Base-by-base conservation (phyloP, 805 yeast species). In the Cyberlindnera lachancei region DNA sequence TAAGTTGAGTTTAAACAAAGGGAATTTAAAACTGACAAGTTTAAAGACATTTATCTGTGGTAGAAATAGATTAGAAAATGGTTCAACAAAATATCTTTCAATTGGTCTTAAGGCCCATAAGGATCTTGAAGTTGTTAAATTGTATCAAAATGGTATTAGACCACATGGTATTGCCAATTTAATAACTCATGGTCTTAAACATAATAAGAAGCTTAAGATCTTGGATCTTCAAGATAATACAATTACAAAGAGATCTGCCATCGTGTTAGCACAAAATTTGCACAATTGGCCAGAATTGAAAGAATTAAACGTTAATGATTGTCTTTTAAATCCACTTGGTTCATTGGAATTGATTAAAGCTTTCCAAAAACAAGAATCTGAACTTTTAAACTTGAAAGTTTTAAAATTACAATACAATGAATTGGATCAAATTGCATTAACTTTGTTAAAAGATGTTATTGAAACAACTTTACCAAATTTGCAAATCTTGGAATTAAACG, bases 121-220 rank as follows among this genome's bases (percentile, higher is more conserved):
- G 26, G 73, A 76, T 33, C 66, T 88, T 52, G 74, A 82, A 56
- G 74, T 68, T 37, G 75, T 88, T 22, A 77, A 82, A 54, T 68
- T 92, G 45, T 90, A 86, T 54, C 99, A 92, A 63, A 92, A 92
- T 57, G 99, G 99, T 54, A 92, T 92, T 43, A 78, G 99, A 60
- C 97, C 95, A 34, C 78, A 75, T 35, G 99, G 99, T 46, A 78
- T 90, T 35, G 72, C 79, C 41, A 76, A 71, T 45, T 69, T 90
- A 50, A 66, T 90, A 44, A 61, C 63, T 14, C 70, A 79, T 33
- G 97, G 96, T 35, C 71, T 92, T 49, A 57, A 70, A 27, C 55
- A 66, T 40, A 76, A 83, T 53, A 63, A 66, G 18, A 61, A 70
- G 16, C 69, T 92, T 47, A 66, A 75, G 45, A 72, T 71, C 24